phyloP scores from a whole-genome alignment of 164 flowering plant species.

The Saururus chinensis region DNA sequence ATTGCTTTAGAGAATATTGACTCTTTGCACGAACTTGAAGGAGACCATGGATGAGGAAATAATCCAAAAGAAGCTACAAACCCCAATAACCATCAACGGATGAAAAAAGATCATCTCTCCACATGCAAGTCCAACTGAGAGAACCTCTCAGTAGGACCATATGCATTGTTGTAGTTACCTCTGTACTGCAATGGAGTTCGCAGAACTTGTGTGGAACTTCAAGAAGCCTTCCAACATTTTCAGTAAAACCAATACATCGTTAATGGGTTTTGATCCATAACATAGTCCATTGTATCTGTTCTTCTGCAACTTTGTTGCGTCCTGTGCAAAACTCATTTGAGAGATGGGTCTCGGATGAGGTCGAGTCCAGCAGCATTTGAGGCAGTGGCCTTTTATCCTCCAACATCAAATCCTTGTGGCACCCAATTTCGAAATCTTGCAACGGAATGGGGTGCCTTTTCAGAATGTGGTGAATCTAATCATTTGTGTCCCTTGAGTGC shows the following conservation, averaged over 20 bases:
- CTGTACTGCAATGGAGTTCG: conserved; percentile 8
- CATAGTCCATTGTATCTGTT: no score
- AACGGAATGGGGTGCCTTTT: no score
- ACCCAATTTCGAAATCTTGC: no score
- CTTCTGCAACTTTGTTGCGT: no score
- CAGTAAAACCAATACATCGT: conserved; percentile 56
- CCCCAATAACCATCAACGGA: conserved; percentile 7
- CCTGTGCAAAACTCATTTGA: no score
- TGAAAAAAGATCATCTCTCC: conserved; percentile 59
- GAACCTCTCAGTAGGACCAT: conserved; percentile 29
- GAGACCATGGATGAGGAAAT: conserved; percentile 89
- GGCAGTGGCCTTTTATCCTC: no score
- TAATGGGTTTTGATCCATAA: conserved; percentile 37
- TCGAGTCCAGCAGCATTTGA: no score
- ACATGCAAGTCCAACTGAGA: conserved; percentile 52
- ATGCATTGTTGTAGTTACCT: conserved; percentile 17
- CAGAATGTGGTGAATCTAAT: no score
- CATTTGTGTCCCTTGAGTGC: no score
- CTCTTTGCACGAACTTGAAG: conserved; percentile 21
- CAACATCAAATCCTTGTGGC: no score
- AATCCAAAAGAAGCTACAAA: conserved; percentile 45
- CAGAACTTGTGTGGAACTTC: conserved; percentile 27
- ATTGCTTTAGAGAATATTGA: conserved; percentile 38
- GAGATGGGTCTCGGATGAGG: no score
- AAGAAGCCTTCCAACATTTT: conserved; percentile 55